Conservation (phyloP, 768 basidiomycete genomes). For the Leucosporidium scottii region DNA sequence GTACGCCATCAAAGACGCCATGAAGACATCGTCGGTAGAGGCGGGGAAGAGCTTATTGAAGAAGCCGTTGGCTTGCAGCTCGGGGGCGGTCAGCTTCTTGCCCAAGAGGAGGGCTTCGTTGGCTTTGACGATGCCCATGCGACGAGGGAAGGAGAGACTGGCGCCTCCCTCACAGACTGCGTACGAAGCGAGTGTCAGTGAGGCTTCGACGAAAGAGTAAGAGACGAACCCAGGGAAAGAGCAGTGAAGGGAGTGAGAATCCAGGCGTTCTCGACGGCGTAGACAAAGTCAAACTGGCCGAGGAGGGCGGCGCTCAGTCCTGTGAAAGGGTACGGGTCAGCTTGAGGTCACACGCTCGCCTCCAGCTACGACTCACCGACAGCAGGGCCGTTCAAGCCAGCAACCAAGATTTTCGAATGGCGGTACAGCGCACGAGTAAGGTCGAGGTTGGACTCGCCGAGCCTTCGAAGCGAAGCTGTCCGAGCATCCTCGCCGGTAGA, state of each 20-base stretch:
- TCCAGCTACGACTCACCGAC: constrained; percentile 45
- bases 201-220: too few species aligned
- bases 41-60: constrained; percentile 50
- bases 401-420: constrained; percentile 63
- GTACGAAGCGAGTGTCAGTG: too few species aligned
- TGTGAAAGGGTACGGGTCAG: too few species aligned
- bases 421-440: constrained; percentile 8
- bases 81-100: constrained; percentile 57
- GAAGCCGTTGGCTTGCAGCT: constrained; percentile 57
- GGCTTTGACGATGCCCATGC: constrained; percentile 55
- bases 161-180: constrained; percentile 54
- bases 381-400: constrained; percentile 66
- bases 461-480: constrained; percentile 8
- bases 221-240: constrained; percentile 49
- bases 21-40: constrained; percentile 6
- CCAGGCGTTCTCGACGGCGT: constrained; percentile 56
- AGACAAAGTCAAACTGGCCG: constrained; percentile 71
- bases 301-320: constrained; percentile 45
- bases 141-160: constrained; percentile 61
- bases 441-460: constrained; percentile 22
- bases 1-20: constrained; percentile 1
- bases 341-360: too few species aligned
- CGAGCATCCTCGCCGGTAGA: background rate
- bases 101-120: constrained; percentile 67
- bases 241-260: constrained; percentile 63